Conservation (phyloP, 768 basidiomycete species). For the Lactifluus pinguis region DNA sequence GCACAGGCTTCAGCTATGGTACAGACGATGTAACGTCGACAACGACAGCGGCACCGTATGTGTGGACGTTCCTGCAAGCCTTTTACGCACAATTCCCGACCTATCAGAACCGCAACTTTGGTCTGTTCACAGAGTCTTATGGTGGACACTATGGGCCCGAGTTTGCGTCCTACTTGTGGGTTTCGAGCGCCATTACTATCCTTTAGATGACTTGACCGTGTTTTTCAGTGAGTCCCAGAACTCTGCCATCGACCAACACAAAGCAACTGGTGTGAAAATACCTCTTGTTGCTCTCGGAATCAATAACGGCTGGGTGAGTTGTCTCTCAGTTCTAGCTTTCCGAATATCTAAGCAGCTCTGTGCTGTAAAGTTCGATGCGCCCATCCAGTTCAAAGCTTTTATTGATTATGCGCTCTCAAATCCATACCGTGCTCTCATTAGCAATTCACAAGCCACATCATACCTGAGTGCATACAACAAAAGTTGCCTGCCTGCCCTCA, state of each 20-base stretch:
- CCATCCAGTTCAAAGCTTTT: slow-evolving; percentile 42
- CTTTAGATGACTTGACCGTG: not conserved
- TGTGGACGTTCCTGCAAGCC: not conserved
- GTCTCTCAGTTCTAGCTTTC: not conserved
- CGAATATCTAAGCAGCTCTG: not conserved
- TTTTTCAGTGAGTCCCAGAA: not conserved
- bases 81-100: slow-evolving; percentile 30
- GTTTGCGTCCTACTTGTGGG: slow-evolving; percentile 12
- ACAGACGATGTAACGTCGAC: not conserved
- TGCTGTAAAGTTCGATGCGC: slow-evolving; percentile 7
- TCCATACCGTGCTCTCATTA: slow-evolving; percentile 21
- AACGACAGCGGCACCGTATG: not conserved
- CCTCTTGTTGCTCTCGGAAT: not conserved
- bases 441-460: not conserved
- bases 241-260: not conserved
- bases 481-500: slow-evolving; percentile 40
- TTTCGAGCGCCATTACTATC: not conserved
- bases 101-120: slow-evolving; percentile 32
- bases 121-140: slow-evolving; percentile 45
- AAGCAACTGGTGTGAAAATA: not conserved
- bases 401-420: slow-evolving; percentile 39
- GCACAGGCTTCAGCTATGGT: not conserved
- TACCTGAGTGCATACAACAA: not conserved
- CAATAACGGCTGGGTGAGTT: not conserved
- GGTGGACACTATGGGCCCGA: slow-evolving; percentile 24